These are phyloP conservation scores for Venturia asperata DNA, from an alignment of 2,329 filamentous ascomycete species.

Conservation along the genomic window DNA sequence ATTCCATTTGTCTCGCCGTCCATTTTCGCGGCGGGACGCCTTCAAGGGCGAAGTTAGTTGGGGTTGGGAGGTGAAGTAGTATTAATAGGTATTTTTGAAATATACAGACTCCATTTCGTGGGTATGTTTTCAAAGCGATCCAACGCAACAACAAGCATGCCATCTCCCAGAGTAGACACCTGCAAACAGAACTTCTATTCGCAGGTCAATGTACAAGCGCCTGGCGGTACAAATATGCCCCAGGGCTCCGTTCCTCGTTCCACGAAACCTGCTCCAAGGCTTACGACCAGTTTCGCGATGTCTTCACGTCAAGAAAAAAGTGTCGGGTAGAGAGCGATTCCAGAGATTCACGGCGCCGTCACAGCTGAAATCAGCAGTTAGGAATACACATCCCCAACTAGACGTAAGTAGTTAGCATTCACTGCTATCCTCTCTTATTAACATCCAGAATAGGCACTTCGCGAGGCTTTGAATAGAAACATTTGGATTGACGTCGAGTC, in stretches of 20 bases:
- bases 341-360: neutral
- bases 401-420: neutral
- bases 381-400: neutral
- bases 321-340: neutral
- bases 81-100: neutral
- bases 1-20: constrained; percentile 10
- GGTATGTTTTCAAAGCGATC: neutral
- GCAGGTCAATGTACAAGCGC: constrained; percentile 8
- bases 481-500: constrained; percentile 9
- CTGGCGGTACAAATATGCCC: constrained; percentile 11
- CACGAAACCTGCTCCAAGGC: neutral
- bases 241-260: constrained; percentile 14
- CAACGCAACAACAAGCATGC: neutral
- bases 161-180: neutral
- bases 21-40: constrained; percentile 1
- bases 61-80: neutral
- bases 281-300: neutral
- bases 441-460: neutral
- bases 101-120: neutral
- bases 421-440: neutral
- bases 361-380: neutral
- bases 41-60: neutral
- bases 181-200: neutral
- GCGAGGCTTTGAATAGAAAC: neutral
- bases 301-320: constrained; percentile 3